Evolutionary conservation across 2,329 filamentous ascomycete species (phyloP).

Genomic region (Plenodomus tracheiphilus): DNA sequence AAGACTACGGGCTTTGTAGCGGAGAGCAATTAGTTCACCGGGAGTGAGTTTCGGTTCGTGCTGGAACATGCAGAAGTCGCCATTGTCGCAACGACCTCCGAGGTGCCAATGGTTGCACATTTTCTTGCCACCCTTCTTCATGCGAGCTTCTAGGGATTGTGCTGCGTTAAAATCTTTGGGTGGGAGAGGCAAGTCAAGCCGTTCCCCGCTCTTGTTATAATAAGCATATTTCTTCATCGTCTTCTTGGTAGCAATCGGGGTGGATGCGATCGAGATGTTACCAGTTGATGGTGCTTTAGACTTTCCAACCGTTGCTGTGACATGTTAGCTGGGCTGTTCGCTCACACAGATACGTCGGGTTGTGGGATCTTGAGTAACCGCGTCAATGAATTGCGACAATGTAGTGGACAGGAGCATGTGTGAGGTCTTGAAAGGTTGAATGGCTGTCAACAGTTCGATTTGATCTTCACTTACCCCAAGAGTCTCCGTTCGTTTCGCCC

Average conservation of each 20-base stretch:
- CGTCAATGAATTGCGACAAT: not conserved
- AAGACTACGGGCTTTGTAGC: constrained; percentile 48
- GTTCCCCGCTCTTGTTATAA: constrained; percentile 48
- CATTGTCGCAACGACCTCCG: constrained; percentile 45
- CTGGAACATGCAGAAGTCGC: constrained; percentile 47
- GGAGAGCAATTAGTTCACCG: constrained; percentile 46
- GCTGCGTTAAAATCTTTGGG: constrained; percentile 28
- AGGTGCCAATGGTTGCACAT: constrained; percentile 43
- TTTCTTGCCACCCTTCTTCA: constrained; percentile 35
- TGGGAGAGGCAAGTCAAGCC: constrained; percentile 47
- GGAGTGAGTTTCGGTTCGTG: constrained; percentile 46
- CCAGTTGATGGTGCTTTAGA: constrained; percentile 28
- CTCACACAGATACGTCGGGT: no score
- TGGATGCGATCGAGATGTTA: constrained; percentile 45
- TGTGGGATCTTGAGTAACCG: no score
- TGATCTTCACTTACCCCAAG: constrained; percentile 20
- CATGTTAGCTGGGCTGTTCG: constrained; percentile 8
- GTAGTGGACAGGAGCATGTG: no score
- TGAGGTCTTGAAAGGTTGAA: no score
- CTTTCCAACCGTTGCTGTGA: constrained; percentile 51
- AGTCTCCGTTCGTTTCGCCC: constrained; percentile 18
- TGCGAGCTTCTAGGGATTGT: constrained; percentile 34
- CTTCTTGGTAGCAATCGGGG: constrained; percentile 13
- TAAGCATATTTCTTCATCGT: constrained; percentile 44
- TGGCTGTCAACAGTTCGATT: no score